Percentiles rank a stretch among this genome's conserved stretches.
phyloP scores from a whole-genome alignment of 2,329 filamentous ascomycete species.

The Fonsecaea monophora region DNA sequence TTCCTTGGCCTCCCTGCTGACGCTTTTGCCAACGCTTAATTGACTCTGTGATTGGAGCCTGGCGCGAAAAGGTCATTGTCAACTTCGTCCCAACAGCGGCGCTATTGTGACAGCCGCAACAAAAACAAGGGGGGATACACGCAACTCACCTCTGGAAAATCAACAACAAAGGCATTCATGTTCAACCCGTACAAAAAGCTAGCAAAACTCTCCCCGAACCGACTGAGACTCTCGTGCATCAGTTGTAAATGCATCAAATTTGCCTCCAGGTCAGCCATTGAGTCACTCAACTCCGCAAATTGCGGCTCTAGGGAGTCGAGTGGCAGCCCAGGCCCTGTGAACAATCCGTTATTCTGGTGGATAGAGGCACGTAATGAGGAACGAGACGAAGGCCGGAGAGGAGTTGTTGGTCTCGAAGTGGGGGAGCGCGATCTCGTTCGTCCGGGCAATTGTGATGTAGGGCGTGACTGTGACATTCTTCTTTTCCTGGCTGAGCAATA shows the following conservation, averaged over 20 bases:
- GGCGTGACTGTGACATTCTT: slow-evolving; percentile 25
- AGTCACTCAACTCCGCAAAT: slow-evolving; percentile 91
- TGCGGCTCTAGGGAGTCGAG: slow-evolving; percentile 85
- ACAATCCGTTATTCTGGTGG: slow-evolving; percentile 63
- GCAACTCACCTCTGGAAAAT: slow-evolving; percentile 82
- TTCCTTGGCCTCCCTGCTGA: slow-evolving; percentile 41
- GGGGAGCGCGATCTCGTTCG: slow-evolving; percentile 68
- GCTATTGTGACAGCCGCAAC: neutral
- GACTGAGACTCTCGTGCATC: slow-evolving; percentile 91
- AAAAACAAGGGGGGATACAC: neutral
- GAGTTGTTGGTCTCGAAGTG: slow-evolving; percentile 83
- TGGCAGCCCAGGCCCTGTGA: slow-evolving; percentile 55
- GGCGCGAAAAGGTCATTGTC: neutral
- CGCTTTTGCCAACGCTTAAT: slow-evolving; percentile 72
- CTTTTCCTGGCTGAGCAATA: neutral
- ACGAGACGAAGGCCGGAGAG: slow-evolving; percentile 85
- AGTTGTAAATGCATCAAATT: slow-evolving; percentile 98
- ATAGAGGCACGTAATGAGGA: slow-evolving; percentile 78
- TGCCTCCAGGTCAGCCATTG: slow-evolving; percentile 92
- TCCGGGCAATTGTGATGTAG: slow-evolving; percentile 30
- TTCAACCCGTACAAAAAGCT: slow-evolving; percentile 95
- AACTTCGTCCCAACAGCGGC: slow-evolving; percentile 14
- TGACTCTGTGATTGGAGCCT: slow-evolving; percentile 84
- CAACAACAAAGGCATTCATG: slow-evolving; percentile 99
- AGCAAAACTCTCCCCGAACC: slow-evolving; percentile 95